Percentiles rank a stretch among this genome's conserved stretches.
These are phyloP conservation scores for Rhododendron molle DNA, from an alignment of 148 eudicot species.

Conservation along the genomic window DNA sequence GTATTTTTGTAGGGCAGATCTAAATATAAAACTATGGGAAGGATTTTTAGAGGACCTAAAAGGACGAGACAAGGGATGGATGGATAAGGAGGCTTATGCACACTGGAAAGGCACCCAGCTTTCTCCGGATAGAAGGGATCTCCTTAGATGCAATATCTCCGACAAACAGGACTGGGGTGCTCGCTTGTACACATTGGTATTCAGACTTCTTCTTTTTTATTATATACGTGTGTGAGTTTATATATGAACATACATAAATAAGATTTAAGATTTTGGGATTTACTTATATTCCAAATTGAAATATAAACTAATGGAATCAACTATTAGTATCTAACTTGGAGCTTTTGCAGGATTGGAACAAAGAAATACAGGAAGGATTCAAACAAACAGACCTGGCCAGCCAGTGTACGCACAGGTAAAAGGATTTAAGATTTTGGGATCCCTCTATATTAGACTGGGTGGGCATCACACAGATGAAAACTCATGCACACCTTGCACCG, in stretches of 20 bases:
- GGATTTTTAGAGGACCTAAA: slow-evolving; percentile 41
- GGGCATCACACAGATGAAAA: no score
- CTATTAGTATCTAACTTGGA: background rate
- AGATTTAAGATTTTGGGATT: background rate
- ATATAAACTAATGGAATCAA: background rate
- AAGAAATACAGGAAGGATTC: slow-evolving; percentile 57
- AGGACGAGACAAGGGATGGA: slow-evolving; percentile 63
- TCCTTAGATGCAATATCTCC: slow-evolving; percentile 64
- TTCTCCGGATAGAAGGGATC: slow-evolving; percentile 56
- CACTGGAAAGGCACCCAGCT: slow-evolving; percentile 84
- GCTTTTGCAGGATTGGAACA: slow-evolving; percentile 56
- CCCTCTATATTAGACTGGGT: no score
- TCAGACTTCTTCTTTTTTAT: no score
- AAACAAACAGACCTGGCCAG: slow-evolving; percentile 69
- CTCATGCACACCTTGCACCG: no score
- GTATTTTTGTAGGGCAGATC: slow-evolving; percentile 13
- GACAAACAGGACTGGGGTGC: slow-evolving; percentile 24
- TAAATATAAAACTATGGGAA: slow-evolving; percentile 69
- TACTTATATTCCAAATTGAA: background rate
- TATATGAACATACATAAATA: no score
- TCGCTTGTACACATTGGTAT: no score
- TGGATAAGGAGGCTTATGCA: slow-evolving; percentile 64
- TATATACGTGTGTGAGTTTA: no score
- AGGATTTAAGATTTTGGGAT: background rate
- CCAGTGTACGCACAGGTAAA: slow-evolving; percentile 65